phyloP scores from a whole-genome alignment of 495 filamentous ascomycete genomes.

The Penicillium pulvis region DNA sequence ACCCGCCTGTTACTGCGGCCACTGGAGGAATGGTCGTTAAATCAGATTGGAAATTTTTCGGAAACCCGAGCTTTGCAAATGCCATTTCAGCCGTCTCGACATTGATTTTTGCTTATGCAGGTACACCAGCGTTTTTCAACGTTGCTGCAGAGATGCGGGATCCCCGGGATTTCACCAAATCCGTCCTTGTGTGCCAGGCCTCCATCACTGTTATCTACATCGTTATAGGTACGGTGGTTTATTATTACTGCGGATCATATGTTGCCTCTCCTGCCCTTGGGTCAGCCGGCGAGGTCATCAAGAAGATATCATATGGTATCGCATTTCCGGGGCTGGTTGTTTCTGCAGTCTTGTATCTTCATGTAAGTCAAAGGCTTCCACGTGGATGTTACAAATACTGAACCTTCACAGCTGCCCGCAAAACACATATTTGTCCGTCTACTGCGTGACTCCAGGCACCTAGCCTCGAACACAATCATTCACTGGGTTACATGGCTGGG shows the following conservation, averaged over 20 bases:
- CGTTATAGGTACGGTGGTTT: constrained; percentile 64
- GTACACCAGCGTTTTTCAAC: constrained; percentile 66
- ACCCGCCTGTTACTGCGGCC: constrained; percentile 36
- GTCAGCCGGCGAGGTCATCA: constrained; percentile 57
- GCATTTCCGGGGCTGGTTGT: constrained; percentile 59
- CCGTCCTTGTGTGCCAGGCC: constrained; percentile 42
- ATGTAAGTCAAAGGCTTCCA: constrained; percentile 29
- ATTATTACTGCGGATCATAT: constrained; percentile 63
- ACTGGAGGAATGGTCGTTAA: constrained; percentile 31
- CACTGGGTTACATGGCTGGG: constrained; percentile 61
- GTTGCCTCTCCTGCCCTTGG: constrained; percentile 69
- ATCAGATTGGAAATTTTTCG: constrained; percentile 34
- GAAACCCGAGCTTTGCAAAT: constrained; percentile 31
- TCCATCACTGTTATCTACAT: constrained; percentile 63
- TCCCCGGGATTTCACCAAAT: constrained; percentile 58
- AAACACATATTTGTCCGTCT: constrained; percentile 65
- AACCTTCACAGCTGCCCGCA: no score
- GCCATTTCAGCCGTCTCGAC: constrained; percentile 65
- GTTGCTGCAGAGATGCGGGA: constrained; percentile 75
- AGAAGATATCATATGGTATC: constrained; percentile 70
- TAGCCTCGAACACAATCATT: constrained; percentile 57
- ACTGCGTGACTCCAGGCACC: constrained; percentile 52
- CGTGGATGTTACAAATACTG: no score
- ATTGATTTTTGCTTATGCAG: constrained; percentile 66
- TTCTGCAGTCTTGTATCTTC: constrained; percentile 26